phyloP scores from a whole-genome alignment of 2,329 filamentous ascomycete genomes.

The Cephalotrichum gorgonifer region DNA sequence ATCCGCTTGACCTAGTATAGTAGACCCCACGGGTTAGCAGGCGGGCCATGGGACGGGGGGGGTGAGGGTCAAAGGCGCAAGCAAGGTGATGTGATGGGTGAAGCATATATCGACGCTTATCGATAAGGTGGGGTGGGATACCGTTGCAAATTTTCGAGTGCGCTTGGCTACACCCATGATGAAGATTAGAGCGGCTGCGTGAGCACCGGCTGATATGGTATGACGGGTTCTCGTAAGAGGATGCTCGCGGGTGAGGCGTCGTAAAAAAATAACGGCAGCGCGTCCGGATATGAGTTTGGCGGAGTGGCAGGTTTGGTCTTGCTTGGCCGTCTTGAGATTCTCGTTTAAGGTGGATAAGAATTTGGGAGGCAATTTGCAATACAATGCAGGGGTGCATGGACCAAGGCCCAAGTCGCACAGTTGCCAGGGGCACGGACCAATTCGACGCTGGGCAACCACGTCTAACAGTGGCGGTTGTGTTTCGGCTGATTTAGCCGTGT shows the following conservation, averaged over 20 bases:
- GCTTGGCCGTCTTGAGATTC: not conserved
- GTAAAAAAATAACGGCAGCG: not conserved
- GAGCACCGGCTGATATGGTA: not conserved
- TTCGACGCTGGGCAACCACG: not conserved
- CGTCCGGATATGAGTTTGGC: not conserved
- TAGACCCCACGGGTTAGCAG: not conserved
- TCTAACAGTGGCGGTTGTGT: not conserved
- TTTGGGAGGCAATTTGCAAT: conserved; percentile 2
- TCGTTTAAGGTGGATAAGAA: not conserved
- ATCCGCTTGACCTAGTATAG: conserved; percentile 60
- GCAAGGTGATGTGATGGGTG: no score
- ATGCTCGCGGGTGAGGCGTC: not conserved
- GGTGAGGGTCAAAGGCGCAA: no score
- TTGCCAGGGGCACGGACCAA: not conserved
- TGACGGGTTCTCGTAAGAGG: not conserved
- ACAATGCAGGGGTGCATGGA: not conserved
- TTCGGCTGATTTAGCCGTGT: conserved; percentile 5
- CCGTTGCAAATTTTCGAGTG: conserved; percentile 80
- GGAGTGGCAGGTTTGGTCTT: not conserved
- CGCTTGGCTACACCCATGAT: conserved; percentile 81
- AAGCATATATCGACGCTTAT: conserved; percentile 11
- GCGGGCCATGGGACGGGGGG: not conserved
- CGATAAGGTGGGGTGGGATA: conserved; percentile 18
- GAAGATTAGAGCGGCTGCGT: not conserved
- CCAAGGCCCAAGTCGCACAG: not conserved